Conservation (phyloP, 768 basidiomycete genomes). For the Suillus occidentalis region DNA sequence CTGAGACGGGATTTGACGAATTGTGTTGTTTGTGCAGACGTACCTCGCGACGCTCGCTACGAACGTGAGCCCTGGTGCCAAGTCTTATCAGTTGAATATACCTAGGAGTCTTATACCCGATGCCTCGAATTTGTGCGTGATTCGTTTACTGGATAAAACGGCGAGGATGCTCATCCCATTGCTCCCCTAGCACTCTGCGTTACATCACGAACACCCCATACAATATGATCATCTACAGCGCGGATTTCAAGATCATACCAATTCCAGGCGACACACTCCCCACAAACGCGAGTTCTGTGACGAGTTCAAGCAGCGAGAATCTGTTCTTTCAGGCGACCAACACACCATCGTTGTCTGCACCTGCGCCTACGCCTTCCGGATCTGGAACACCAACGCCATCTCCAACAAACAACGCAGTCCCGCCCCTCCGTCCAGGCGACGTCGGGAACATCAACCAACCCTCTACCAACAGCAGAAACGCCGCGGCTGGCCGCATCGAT, state of each 20-base stretch:
- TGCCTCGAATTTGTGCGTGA: conserved; percentile 33
- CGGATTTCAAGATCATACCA: conserved; percentile 45
- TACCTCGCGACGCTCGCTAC: conserved; percentile 45
- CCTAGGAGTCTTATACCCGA: conserved; percentile 26
- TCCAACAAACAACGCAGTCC: background rate
- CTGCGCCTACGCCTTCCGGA: background rate
- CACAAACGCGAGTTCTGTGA: background rate
- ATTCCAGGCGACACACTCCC: background rate
- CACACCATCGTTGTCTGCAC: background rate
- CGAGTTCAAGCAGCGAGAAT: background rate
- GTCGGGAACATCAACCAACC: conserved; percentile 1
- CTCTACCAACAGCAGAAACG: conserved; percentile 15
- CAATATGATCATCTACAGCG: conserved; percentile 43
- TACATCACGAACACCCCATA: conserved; percentile 31
- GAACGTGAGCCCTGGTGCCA: conserved; percentile 37
- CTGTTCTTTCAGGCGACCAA: background rate
- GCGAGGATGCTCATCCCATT: too few species aligned
- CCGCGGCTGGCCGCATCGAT: conserved; percentile 27
- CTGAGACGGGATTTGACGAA: background rate
- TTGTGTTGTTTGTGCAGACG: conserved; percentile 29
- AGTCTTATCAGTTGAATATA: conserved; percentile 27
- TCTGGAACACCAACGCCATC: conserved; percentile 1
- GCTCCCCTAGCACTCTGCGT: conserved; percentile 29
- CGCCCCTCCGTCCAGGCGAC: conserved; percentile 9
- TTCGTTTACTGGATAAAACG: too few species aligned